Base-by-base conservation (phyloP, 2,329 filamentous ascomycete species). In the Dothideomycetidae sp. region DNA sequence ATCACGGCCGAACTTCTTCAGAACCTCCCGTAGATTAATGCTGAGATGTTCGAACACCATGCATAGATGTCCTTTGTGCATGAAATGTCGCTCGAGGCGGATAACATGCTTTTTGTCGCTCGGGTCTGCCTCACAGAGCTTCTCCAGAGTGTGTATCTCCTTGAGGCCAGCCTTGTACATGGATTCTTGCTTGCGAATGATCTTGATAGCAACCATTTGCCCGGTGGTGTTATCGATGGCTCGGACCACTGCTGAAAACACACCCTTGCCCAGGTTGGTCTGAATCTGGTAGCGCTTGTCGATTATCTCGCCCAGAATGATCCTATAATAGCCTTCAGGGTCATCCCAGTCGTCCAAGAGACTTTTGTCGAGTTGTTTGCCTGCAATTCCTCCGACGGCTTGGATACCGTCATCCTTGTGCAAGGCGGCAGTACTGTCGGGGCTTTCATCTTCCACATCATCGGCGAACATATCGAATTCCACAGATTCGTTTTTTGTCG, bases 1-100 rank as follows among this genome's bases (percentile, higher is more conserved):
- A 50, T 93, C 86, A 48, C 90, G 82, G 41, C 88, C 90, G 56
- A 93, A 94, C 55, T 94, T 94, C 59, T 90, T 93, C 48, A 98
- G 60, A 4, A 96, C 81, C 55, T 96, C 88, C 46, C 92, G 79
- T 41, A 98, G 62, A 53, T 98, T 96, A 65, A 93, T 76, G 54
- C 82, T 70, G 47, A 98, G 68, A 55, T 93, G 90, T 60, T 98
- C 90, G 59, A 98, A 98, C 0, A 86, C 84, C 70, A 98, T 85
- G 59, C 90, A 98, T 33, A 98, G 62, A 63, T 98, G 90, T 1
- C 81, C 81, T 55, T 93, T 93, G 64, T 93, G 86, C 51, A 93
- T 86, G 52, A 98, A 98, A 28, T 78, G 72, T 29, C 83, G 73
- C 52, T 92, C 75, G 37, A 96, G 78, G 50, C 80, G 80, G 55